Evolutionary conservation across 176 grass and related monocot species (phyloP), one percentile per base, ranked within the genome.

Genomic region (Zoysia pacifica): DNA sequence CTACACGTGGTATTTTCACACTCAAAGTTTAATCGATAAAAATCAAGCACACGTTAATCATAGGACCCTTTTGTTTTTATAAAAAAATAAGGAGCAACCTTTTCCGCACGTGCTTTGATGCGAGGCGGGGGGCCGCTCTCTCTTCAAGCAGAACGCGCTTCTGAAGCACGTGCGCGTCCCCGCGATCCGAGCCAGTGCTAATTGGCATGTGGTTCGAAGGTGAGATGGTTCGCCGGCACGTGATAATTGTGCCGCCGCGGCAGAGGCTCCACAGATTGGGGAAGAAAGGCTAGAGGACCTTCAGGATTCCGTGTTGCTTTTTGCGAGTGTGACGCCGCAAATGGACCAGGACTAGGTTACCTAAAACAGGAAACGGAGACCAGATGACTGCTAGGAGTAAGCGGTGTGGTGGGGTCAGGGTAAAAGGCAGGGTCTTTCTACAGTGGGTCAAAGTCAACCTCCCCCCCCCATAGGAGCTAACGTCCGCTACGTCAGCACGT

Each of bases 81-180:
- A 6, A 18, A 1, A 2, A 9, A 6, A 11, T 11, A 36, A 11
- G 20, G 4, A 36, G 36, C 20, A 11, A 36, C 8, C 13, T 46
- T 3, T 2, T 7, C 10, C 4, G 19, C 56, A 79, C 14, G 47
- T 64, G n/a, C 2, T 3, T 40, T 9, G 54, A 20, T 60, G 56
- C 20, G 13, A 18, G 6, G 53, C 48, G 59, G 48, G 68, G 48
- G 5, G 20, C 12, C 12, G 47, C 10, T 5, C 50, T 5, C 40
- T 60, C 36, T 28, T 1, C 28, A 11, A 20, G 6, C 43, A 18
- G n/a, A 74, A 64, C 10, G 9, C 2, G 74, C 74, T 78, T 52
- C 67, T 45, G 42, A 79, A 79, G 39, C 75, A 64, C 75, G 75
- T 85, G 67, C 47, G 2, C 55, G 62, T 7, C n/a, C 4, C 16